Percentiles rank a stretch among this genome's conserved stretches.
phyloP scores from a whole-genome alignment of 768 basidiomycete species.

The Lanmaoa pseudosensibilis region DNA sequence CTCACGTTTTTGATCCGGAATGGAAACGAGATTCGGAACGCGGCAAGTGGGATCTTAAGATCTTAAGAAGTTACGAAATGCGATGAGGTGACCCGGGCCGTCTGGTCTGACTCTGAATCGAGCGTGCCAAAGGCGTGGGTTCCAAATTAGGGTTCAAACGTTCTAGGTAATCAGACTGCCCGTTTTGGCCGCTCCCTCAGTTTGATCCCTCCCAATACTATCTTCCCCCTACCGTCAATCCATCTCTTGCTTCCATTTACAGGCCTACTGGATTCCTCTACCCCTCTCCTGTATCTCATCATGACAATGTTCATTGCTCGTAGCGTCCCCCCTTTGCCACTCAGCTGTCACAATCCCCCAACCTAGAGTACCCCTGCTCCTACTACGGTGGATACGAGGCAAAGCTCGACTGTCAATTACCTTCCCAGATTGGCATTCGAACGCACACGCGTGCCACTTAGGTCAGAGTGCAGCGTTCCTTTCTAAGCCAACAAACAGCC shows the following conservation, averaged over 20 bases:
- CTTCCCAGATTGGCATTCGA: background rate
- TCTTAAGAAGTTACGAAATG: no score
- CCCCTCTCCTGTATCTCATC: background rate
- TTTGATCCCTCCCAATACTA: constrained; percentile 1
- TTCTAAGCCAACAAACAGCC: background rate
- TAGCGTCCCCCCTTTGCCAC: background rate
- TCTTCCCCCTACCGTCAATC: constrained; percentile 24
- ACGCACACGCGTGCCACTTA: constrained; percentile 6
- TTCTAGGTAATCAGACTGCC: constrained; percentile 18
- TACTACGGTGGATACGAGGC: constrained; percentile 12
- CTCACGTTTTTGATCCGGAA: constrained; percentile 23
- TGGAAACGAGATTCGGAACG: background rate
- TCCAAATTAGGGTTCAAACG: constrained; percentile 15
- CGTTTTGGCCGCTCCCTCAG: constrained; percentile 20
- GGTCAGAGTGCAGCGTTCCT: constrained; percentile 33
- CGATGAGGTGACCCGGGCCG: no score
- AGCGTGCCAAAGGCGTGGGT: constrained; percentile 34
- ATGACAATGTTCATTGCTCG: background rate
- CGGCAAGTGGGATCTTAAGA: no score
- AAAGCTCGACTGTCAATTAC: constrained; percentile 15
- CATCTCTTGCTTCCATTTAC: constrained; percentile 7
- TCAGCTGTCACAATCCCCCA: background rate
- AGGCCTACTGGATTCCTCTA: constrained; percentile 9
- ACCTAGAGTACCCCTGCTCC: constrained; percentile 1
- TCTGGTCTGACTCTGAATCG: no score